Conservation (phyloP, 2,329 filamentous ascomycete genomes). For the Lachnellula willkommii region DNA sequence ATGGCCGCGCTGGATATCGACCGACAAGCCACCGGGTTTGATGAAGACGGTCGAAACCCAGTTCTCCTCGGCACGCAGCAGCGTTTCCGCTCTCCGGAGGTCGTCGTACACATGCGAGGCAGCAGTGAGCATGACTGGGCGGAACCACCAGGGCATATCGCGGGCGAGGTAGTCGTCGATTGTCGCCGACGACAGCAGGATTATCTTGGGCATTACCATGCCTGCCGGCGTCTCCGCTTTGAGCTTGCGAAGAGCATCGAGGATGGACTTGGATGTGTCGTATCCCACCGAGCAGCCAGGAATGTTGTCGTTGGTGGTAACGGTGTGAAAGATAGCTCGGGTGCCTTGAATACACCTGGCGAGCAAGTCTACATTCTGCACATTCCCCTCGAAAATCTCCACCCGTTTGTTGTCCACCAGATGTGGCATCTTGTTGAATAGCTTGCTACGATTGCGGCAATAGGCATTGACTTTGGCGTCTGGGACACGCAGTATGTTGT, state of each 20-base stretch:
- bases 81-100: slow-evolving; percentile 32
- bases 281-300: slow-evolving; percentile 37
- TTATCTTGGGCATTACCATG: slow-evolving; percentile 33
- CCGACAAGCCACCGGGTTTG: neutral
- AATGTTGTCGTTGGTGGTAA: slow-evolving; percentile 40
- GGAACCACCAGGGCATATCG: slow-evolving; percentile 28
- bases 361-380: slow-evolving; percentile 37
- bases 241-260: slow-evolving; percentile 34
- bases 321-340: slow-evolving; percentile 37
- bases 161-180: slow-evolving; percentile 36
- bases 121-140: slow-evolving; percentile 28
- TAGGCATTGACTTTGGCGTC: slow-evolving; percentile 37
- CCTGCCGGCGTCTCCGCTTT: slow-evolving; percentile 2
- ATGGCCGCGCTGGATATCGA: too few relatives aligned
- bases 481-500: slow-evolving; percentile 33
- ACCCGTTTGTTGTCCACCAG: slow-evolving; percentile 31
- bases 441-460: slow-evolving; percentile 40
- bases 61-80: slow-evolving; percentile 32
- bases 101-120: slow-evolving; percentile 38
- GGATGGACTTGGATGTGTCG: slow-evolving; percentile 34
- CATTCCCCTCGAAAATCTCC: slow-evolving; percentile 38
- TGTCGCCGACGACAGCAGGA: slow-evolving; percentile 40
- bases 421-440: slow-evolving; percentile 33
- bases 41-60: neutral
- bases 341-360: slow-evolving; percentile 33